A percentile compares a stretch with the other conserved stretches of the same genome.
Evolutionary conservation across 106 monocot species (phyloP).

Genomic region (Triglochin maritima): DNA sequence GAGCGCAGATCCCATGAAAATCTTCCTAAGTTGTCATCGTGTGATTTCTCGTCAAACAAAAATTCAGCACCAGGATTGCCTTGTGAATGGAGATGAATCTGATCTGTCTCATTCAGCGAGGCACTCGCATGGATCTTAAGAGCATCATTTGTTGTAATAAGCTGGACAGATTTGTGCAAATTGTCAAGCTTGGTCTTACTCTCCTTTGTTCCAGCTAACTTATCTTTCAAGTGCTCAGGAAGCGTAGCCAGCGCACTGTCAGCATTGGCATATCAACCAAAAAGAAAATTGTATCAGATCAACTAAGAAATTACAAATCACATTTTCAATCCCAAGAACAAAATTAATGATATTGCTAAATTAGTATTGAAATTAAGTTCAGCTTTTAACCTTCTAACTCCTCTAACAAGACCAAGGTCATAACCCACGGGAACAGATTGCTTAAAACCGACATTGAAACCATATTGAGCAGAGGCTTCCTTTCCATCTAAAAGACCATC

Average conservation of each 20-base stretch:
- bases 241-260: conserved; percentile 44
- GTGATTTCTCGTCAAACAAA: neutral
- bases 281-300: too few relatives aligned
- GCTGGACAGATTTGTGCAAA: conserved; percentile 25
- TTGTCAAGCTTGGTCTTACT: conserved; percentile 29
- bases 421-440: conserved; percentile 52
- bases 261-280: neutral
- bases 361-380: neutral
- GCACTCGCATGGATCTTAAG: conserved; percentile 25
- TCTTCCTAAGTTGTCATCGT: conserved; percentile 16
- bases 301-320: too few relatives aligned
- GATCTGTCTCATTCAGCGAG: neutral
- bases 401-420: conserved; percentile 65
- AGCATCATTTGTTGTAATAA: conserved; percentile 31
- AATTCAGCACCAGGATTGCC: neutral
- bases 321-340: conserved; percentile 4
- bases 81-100: conserved; percentile 3
- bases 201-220: conserved; percentile 23
- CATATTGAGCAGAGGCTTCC: conserved; percentile 74
- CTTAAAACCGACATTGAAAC: conserved; percentile 69
- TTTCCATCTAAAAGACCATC: conserved; percentile 75
- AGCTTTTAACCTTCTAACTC: conserved; percentile 42
- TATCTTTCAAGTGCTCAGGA: conserved; percentile 42
- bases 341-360: neutral
- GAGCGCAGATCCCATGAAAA: conserved; percentile 23